phyloP scores from a whole-genome alignment of 306 rosid genomes.

The Potentilla sterilis region DNA sequence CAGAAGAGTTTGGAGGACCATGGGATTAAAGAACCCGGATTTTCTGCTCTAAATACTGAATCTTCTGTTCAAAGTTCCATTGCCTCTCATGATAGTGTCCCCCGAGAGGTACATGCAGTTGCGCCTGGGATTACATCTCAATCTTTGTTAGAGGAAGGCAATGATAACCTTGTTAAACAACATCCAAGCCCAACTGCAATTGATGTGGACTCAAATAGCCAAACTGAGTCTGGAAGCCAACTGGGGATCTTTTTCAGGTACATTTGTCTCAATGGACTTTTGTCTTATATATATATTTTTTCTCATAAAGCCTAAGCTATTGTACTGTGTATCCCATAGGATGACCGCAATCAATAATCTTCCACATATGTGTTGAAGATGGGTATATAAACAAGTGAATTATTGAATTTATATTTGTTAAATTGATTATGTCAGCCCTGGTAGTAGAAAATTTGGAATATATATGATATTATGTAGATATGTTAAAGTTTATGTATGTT shows the following conservation, averaged over 20 bases:
- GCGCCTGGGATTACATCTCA: constrained; percentile 35
- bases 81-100: constrained; percentile 28
- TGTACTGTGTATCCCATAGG: neutral
- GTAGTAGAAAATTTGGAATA: neutral
- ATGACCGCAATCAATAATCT: neutral
- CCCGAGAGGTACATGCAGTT: constrained; percentile 32
- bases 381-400: no score
- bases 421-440: neutral
- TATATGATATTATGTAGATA: neutral
- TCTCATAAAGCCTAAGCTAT: neutral
- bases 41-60: constrained; percentile 29
- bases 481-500: neutral
- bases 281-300: neutral
- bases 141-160: constrained; percentile 40
- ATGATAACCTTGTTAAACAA: constrained; percentile 29
- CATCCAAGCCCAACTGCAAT: constrained; percentile 34
- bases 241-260: constrained; percentile 97
- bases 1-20: constrained; percentile 32
- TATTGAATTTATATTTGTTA: neutral
- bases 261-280: neutral
- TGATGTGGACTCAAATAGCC: constrained; percentile 63
- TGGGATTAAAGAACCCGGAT: constrained; percentile 23
- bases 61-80: constrained; percentile 33
- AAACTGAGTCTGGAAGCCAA: constrained; percentile 74
- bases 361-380: neutral